These are phyloP conservation scores for Monilinia aucupariae DNA, from an alignment of 2,329 filamentous ascomycete genomes.

Conservation along the genomic window DNA sequence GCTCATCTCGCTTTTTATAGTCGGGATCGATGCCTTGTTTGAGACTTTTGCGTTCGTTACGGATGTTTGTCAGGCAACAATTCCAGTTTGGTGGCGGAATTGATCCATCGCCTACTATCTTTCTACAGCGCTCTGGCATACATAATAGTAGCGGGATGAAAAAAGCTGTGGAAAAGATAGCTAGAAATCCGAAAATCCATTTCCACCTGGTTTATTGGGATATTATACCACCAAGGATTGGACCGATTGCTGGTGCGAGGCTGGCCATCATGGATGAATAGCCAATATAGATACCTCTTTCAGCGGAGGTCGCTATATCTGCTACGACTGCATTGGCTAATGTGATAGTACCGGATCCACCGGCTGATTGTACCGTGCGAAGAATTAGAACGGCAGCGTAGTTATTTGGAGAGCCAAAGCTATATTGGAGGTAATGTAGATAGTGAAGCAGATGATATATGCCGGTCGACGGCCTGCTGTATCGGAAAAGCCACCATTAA, in stretches of 20 bases:
- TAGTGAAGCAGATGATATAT: constrained; percentile 47
- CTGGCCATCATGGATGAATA: constrained; percentile 53
- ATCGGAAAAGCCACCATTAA: constrained; percentile 53
- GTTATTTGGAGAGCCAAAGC: constrained; percentile 46
- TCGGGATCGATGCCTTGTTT: constrained; percentile 20
- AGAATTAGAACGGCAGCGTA: constrained; percentile 49
- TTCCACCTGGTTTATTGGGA: constrained; percentile 26
- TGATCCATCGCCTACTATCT: constrained; percentile 50
- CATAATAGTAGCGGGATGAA: constrained; percentile 27
- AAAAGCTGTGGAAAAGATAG: constrained; percentile 22
- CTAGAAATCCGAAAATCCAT: constrained; percentile 48
- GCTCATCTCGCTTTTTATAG: constrained; percentile 21
- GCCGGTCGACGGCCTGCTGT: constrained; percentile 48
- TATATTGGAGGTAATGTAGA: constrained; percentile 51
- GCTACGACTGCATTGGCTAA: constrained; percentile 55
- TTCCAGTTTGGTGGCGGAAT: constrained; percentile 52
- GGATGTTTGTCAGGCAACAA: constrained; percentile 41
- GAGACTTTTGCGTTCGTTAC: constrained; percentile 20
- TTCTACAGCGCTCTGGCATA: constrained; percentile 49
- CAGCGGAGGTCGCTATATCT: constrained; percentile 56
- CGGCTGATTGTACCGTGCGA: constrained; percentile 46
- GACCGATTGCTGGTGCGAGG: constrained; percentile 36
- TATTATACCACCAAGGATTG: constrained; percentile 29
- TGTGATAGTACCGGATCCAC: constrained; percentile 54
- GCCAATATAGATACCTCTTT: constrained; percentile 61